phyloP scores from a whole-genome alignment of 495 filamentous ascomycete genomes.

The Aspergillus campestris region DNA sequence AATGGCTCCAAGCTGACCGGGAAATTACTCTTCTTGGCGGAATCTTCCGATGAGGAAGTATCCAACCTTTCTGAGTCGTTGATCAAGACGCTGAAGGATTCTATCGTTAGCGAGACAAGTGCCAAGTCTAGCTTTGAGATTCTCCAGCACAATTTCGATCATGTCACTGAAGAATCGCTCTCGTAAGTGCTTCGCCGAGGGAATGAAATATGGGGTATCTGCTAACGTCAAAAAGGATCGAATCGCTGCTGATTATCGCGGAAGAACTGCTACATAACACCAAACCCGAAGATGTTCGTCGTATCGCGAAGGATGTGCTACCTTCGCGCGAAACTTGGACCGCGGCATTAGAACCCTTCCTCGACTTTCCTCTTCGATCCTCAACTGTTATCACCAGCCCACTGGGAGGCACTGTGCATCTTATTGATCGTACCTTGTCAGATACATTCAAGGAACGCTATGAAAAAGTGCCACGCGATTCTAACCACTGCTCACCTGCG shows the following conservation, averaged over 20 bases:
- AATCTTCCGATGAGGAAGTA: conserved; percentile 47
- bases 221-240: conserved; percentile 32
- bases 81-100: conserved; percentile 30
- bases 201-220: background rate
- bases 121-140: conserved; percentile 40
- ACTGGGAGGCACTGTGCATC: conserved; percentile 59
- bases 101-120: conserved; percentile 26
- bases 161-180: conserved; percentile 45
- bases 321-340: conserved; percentile 43
- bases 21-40: conserved; percentile 47
- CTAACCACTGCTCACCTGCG: conserved; percentile 57
- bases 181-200: conserved; percentile 27
- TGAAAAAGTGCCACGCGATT: conserved; percentile 46
- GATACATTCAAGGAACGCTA: conserved; percentile 16
- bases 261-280: conserved; percentile 39
- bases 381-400: conserved; percentile 65
- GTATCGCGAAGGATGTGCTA: conserved; percentile 34
- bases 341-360: conserved; percentile 47
- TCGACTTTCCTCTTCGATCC: conserved; percentile 46
- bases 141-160: conserved; percentile 41
- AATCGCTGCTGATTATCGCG: conserved; percentile 47
- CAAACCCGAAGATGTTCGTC: conserved; percentile 17
- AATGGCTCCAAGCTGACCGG: conserved; percentile 47
- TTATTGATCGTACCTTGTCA: conserved; percentile 40
- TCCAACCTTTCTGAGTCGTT: conserved; percentile 41